phyloP scores from a whole-genome alignment of 805 yeast species.

The Ogataea thermomethanolica region DNA sequence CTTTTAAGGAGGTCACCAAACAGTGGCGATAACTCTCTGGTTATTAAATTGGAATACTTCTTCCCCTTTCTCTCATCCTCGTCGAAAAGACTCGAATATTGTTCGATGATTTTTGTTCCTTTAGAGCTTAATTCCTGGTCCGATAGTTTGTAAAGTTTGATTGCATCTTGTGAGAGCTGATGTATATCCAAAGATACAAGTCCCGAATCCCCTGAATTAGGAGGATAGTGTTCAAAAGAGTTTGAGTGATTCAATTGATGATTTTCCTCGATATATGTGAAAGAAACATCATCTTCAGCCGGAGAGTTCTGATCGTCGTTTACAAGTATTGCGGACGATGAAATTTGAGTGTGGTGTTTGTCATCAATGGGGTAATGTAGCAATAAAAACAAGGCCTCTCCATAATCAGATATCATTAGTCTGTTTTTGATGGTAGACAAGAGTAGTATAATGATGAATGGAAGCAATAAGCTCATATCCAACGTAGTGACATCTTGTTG shows the following conservation, averaged over 20 bases:
- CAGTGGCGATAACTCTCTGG: slow-evolving; percentile 9
- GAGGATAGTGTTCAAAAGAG: slow-evolving; percentile 8
- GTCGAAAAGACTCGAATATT: slow-evolving; percentile 22
- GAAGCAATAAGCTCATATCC: slow-evolving; percentile 35
- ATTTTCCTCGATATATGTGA: slow-evolving; percentile 25
- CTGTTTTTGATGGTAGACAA: slow-evolving; percentile 41
- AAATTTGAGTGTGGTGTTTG: slow-evolving; percentile 1
- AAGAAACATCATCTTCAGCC: slow-evolving; percentile 15
- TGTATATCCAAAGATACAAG: slow-evolving; percentile 12
- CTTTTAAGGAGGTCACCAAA: slow-evolving; percentile 15
- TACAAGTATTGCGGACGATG: slow-evolving; percentile 17
- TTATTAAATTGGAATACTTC: slow-evolving; percentile 16
- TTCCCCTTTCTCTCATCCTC: slow-evolving; percentile 18
- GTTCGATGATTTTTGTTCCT: slow-evolving; percentile 18
- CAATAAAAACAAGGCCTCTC: slow-evolving; percentile 46
- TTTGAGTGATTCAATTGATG: slow-evolving; percentile 14
- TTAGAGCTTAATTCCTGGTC: slow-evolving; percentile 11
- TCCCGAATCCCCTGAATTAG: slow-evolving; percentile 1
- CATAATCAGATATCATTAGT: slow-evolving; percentile 47
- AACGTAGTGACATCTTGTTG: slow-evolving; percentile 12
- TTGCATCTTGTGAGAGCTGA: slow-evolving; percentile 20
- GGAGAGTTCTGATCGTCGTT: slow-evolving; percentile 11
- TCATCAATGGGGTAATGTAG: slow-evolving; percentile 44
- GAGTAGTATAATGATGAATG: slow-evolving; percentile 40
- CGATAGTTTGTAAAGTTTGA: slow-evolving; percentile 15